phyloP scores from a whole-genome alignment of 2,329 filamentous ascomycete genomes.

The Trichoderma sp. region DNA sequence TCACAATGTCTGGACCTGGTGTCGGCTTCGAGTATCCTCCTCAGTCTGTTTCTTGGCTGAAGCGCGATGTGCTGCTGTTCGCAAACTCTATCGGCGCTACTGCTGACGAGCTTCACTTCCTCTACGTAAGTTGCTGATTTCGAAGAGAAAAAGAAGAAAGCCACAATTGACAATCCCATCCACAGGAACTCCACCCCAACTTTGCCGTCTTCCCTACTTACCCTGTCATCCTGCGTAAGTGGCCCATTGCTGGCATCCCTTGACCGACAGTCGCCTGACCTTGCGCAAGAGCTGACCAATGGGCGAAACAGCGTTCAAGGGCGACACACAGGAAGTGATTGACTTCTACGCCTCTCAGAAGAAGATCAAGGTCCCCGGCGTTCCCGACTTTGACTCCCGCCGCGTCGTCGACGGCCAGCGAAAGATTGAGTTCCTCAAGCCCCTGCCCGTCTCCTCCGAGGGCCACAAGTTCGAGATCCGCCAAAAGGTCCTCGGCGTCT shows the following conservation, averaged over 20 bases:
- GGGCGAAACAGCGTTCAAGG: constrained; percentile 64
- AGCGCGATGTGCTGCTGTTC: constrained; percentile 86
- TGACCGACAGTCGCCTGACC: not conserved
- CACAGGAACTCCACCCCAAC: constrained; percentile 78
- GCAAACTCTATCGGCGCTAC: constrained; percentile 84
- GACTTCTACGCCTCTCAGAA: constrained; percentile 78
- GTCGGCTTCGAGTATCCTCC: constrained; percentile 78
- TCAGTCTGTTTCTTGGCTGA: constrained; percentile 76
- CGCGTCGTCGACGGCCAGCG: constrained; percentile 83
- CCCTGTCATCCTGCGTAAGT: constrained; percentile 71
- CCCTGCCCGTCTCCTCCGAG: constrained; percentile 67
- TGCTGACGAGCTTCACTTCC: constrained; percentile 85
- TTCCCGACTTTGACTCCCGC: constrained; percentile 72
- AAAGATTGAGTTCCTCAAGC: constrained; percentile 72
- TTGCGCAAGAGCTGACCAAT: not conserved
- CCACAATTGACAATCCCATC: constrained; percentile 15
- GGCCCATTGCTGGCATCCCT: not conserved
- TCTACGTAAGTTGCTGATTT: constrained; percentile 61
- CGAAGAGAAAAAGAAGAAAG: too few species aligned
- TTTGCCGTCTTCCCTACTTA: constrained; percentile 91
- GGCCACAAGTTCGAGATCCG: constrained; percentile 74
- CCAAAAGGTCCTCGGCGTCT: constrained; percentile 77
- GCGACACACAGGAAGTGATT: constrained; percentile 69
- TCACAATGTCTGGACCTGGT: constrained; percentile 48
- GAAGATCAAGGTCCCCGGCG: constrained; percentile 65